Evolutionary conservation across 2,329 filamentous ascomycete genomes (phyloP).

Genomic region (Fusarium piperis): DNA sequence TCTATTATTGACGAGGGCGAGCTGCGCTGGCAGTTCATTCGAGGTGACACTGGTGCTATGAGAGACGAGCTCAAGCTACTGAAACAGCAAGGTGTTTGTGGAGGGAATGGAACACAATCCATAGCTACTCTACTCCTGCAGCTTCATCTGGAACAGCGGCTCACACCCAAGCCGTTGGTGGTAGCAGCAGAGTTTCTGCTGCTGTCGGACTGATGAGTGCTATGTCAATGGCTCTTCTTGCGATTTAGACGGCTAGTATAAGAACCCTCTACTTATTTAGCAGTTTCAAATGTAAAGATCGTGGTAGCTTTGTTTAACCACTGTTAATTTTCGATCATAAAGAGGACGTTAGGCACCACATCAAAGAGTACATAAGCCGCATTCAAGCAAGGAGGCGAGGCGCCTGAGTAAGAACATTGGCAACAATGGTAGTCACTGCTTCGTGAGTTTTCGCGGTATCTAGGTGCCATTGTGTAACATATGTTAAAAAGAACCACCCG

Average conservation of each 20-base stretch:
- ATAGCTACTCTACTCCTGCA: neutral
- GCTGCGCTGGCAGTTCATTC: slow-evolving; percentile 57
- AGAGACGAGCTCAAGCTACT: slow-evolving; percentile 48
- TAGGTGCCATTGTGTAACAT: neutral
- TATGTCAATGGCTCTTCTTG: neutral
- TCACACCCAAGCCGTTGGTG: neutral
- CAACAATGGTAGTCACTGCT: neutral
- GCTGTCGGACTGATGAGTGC: neutral
- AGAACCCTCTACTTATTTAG: neutral
- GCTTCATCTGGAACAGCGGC: neutral
- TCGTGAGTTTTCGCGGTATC: too few relatives aligned
- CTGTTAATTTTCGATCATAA: neutral
- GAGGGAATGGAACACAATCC: neutral
- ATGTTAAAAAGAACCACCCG: neutral
- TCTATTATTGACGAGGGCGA: slow-evolving; percentile 48
- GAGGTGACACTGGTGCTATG: slow-evolving; percentile 51
- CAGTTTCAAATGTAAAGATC: neutral
- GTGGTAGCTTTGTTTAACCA: neutral
- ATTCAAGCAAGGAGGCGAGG: neutral
- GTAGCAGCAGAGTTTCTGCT: neutral
- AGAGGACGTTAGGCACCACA: neutral
- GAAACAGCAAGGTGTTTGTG: neutral
- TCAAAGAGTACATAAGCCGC: neutral
- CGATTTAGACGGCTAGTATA: neutral
- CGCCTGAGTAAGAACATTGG: neutral